These are phyloP conservation scores for Nothomitra cinnamomea DNA, from an alignment of 2,329 filamentous ascomycete genomes.

Conservation along the genomic window DNA sequence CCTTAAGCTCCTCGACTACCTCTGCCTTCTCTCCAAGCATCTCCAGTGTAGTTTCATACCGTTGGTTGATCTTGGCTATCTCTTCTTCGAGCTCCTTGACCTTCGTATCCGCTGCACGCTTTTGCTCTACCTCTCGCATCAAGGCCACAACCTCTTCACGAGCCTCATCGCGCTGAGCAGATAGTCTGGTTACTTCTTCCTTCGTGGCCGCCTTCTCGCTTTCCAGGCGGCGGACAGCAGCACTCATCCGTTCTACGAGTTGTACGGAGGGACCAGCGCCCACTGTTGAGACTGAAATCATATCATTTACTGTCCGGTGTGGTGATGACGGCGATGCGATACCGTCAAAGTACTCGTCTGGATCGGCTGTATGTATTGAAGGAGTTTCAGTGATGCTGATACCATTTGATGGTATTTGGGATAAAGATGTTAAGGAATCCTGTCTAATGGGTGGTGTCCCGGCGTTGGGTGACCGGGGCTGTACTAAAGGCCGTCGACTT, in stretches of 20 bases:
- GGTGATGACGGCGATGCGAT: conserved; percentile 12
- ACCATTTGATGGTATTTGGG: conserved; percentile 18
- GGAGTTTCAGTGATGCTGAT: conserved; percentile 24
- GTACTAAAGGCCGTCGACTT: background rate
- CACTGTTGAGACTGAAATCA: conserved; percentile 67
- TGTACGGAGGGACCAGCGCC: conserved; percentile 87
- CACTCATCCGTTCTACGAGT: conserved; percentile 89
- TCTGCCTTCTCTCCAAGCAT: conserved; percentile 96
- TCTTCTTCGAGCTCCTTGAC: conserved; percentile 50
- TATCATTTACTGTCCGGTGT: conserved; percentile 44
- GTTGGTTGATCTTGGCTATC: conserved; percentile 48
- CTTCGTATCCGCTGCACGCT: conserved; percentile 40
- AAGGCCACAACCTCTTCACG: conserved; percentile 77
- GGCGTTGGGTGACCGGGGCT: background rate
- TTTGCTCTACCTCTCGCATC: conserved; percentile 71
- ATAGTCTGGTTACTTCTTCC: conserved; percentile 69
- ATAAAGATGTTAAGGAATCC: background rate
- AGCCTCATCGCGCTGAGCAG: conserved; percentile 78
- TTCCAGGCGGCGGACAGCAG: conserved; percentile 77
- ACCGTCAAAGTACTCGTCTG: conserved; percentile 27
- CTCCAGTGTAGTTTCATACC: conserved; percentile 84
- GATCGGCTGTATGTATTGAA: conserved; percentile 29
- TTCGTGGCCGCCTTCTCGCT: conserved; percentile 77
- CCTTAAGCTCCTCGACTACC: conserved; percentile 73
- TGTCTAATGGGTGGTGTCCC: background rate